These are phyloP conservation scores for Pleurotus giganteus DNA, from an alignment of 768 basidiomycete species.

Conservation along the genomic window DNA sequence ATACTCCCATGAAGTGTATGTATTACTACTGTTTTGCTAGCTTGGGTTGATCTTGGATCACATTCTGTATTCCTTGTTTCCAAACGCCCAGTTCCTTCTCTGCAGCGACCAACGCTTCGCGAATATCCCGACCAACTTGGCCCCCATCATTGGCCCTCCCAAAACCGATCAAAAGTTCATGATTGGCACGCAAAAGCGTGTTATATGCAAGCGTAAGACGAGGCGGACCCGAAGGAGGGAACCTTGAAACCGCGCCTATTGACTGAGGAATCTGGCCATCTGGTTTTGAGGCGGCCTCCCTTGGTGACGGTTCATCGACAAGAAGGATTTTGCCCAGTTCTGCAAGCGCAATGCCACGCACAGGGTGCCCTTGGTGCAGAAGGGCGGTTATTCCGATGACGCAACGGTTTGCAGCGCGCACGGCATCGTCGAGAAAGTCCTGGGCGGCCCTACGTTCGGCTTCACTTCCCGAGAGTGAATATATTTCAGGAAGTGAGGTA, in stretches of 20 bases:
- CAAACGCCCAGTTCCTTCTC: constrained; percentile 76
- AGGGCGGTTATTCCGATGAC: constrained; percentile 51
- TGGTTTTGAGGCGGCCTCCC: constrained; percentile 14
- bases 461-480: constrained; percentile 13
- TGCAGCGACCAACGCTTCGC: constrained; percentile 55
- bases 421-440: constrained; percentile 58
- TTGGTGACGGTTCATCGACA: constrained; percentile 63
- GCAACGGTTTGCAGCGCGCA: constrained; percentile 55
- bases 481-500: constrained; percentile 34
- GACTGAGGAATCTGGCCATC: background rate
- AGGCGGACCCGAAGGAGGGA: constrained; percentile 66
- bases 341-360: constrained; percentile 68
- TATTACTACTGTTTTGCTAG: background rate
- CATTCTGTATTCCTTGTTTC: constrained; percentile 60
- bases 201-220: constrained; percentile 65
- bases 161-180: constrained; percentile 69
- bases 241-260: constrained; percentile 24
- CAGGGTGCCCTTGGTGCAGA: constrained; percentile 69
- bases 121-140: constrained; percentile 59
- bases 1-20: background rate
- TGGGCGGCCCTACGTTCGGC: constrained; percentile 30
- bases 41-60: constrained; percentile 39
- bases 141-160: constrained; percentile 73
- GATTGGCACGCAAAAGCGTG: constrained; percentile 58
- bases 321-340: constrained; percentile 82